Percentiles rank a stretch among this genome's conserved stretches.
phyloP scores from a whole-genome alignment of 225 moss, liverwort and hornwort genomes.

The Asterella californica region DNA sequence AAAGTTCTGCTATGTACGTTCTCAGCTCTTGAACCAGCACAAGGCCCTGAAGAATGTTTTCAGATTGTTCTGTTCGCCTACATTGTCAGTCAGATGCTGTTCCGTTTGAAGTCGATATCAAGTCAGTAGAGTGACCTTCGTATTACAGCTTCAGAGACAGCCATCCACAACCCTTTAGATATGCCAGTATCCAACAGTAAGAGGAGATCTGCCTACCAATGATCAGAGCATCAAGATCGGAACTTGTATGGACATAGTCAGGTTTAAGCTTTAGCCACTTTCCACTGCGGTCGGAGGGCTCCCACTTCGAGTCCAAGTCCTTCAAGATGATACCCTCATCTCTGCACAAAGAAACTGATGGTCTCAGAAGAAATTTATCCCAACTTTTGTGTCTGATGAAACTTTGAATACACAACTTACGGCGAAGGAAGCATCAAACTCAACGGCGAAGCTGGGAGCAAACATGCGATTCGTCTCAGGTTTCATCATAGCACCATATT shows the following conservation, averaged over 20 bases:
- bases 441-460: background rate
- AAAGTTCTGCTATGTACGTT: background rate
- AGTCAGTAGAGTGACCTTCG: background rate
- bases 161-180: background rate
- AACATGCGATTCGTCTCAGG: background rate
- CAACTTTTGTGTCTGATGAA: background rate
- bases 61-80: no score
- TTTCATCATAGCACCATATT: background rate
- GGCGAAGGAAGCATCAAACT: background rate
- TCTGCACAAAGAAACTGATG: conserved; percentile 25
- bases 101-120: background rate
- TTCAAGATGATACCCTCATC: conserved; percentile 90
- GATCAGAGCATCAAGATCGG: conserved; percentile 86
- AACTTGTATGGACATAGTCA: conserved; percentile 73
- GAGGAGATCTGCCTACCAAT: conserved; percentile 49
- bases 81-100: background rate
- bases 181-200: no score
- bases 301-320: conserved; percentile 98
- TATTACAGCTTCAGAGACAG: background rate
- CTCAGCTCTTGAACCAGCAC: no score
- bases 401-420: background rate
- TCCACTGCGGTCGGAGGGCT: conserved; percentile 70
- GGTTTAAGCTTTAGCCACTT: conserved; percentile 99
- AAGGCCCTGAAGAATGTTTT: no score
- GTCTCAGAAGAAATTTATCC: background rate